A percentile compares a stretch with the other conserved stretches of the same genome.
These are phyloP conservation scores for Xylaria sp. DNA, from an alignment of 495 filamentous ascomycete species.

Conservation along the genomic window DNA sequence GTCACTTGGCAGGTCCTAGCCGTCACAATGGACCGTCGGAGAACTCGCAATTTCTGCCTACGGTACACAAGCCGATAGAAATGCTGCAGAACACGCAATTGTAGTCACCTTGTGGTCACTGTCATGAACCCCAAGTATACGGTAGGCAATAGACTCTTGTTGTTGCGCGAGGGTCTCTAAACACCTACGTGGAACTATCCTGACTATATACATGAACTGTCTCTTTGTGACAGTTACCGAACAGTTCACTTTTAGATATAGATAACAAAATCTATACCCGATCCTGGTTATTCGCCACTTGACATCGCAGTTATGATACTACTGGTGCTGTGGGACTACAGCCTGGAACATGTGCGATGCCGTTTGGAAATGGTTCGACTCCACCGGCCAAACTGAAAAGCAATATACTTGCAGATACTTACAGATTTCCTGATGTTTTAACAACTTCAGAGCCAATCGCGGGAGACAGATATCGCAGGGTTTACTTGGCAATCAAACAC, in stretches of 20 bases:
- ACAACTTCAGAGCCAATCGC: neutral
- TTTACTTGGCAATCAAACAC: neutral
- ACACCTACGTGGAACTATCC: too few species aligned
- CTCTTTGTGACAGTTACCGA: too few species aligned
- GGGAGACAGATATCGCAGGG: neutral
- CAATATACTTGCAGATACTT: constrained; percentile 3
- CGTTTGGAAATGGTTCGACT: neutral
- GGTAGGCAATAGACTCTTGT: too few species aligned
- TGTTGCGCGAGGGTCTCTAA: too few species aligned
- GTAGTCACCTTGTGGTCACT: neutral
- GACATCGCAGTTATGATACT: neutral
- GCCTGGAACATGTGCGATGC: neutral
- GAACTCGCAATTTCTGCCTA: neutral
- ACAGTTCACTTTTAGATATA: too few species aligned
- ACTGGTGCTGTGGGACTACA: neutral
- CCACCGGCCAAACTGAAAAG: neutral
- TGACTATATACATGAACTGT: too few species aligned
- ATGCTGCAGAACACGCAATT: neutral
- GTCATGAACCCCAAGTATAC: too few species aligned
- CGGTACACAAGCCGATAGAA: neutral
- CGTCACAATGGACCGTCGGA: neutral
- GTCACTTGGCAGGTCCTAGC: neutral
- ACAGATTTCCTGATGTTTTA: neutral
- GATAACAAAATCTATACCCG: neutral
- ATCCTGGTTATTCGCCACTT: neutral